phyloP scores from a whole-genome alignment of 2,329 filamentous ascomycete genomes.

The Fusarium brachygibbosum region DNA sequence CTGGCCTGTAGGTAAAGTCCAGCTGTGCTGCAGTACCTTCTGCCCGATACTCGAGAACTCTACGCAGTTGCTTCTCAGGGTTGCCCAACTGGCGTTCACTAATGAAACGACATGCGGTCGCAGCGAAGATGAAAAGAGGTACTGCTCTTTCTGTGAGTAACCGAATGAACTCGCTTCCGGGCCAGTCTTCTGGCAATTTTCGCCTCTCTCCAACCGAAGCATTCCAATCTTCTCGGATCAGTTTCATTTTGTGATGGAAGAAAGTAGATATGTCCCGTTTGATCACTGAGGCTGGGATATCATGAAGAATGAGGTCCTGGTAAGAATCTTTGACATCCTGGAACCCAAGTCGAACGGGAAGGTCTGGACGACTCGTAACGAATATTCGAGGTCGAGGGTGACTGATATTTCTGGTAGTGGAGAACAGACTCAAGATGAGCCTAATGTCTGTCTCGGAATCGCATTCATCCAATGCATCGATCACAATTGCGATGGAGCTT shows the following conservation, averaged over 20 bases:
- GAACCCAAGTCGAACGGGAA: slow-evolving; percentile 56
- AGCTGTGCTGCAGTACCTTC: accelerated
- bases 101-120: slow-evolving; percentile 39
- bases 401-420: not conserved
- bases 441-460: accelerated
- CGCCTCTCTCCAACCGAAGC: accelerated
- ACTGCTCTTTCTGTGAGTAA: accelerated
- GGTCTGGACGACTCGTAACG: slow-evolving; percentile 59
- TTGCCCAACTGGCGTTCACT: slow-evolving; percentile 30
- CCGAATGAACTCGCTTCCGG: accelerated
- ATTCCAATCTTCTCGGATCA: not conserved
- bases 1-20: not conserved
- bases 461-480: not conserved
- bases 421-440: not conserved
- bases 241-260: not conserved
- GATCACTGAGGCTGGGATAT: slow-evolving; percentile 51
- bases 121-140: slow-evolving; percentile 1
- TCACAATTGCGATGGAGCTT: not conserved
- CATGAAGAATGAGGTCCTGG: slow-evolving; percentile 52
- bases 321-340: slow-evolving; percentile 40
- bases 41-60: not conserved
- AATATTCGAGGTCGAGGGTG: slow-evolving; percentile 52
- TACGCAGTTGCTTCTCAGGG: not conserved
- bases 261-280: slow-evolving; percentile 53
- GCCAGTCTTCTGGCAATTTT: not conserved